Percentiles rank a stretch among this genome's conserved stretches.
These are phyloP conservation scores for Ophiostoma triangulosporum DNA, from an alignment of 2,329 filamentous ascomycete genomes.

Conservation along the genomic window DNA sequence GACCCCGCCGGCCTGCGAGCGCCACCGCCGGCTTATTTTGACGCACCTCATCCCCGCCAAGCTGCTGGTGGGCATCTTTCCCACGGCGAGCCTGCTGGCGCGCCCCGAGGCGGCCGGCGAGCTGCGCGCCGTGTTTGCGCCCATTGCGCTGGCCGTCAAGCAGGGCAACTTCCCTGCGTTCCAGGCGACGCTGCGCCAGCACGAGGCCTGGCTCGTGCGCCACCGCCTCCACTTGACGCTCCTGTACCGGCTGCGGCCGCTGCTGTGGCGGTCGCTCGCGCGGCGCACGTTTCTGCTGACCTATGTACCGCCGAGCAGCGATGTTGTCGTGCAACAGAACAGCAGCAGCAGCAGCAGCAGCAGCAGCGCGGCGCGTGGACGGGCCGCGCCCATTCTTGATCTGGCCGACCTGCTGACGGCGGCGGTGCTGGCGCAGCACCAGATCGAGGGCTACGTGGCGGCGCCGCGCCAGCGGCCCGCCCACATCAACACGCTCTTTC, in stretches of 20 bases:
- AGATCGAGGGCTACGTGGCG: conserved; percentile 43
- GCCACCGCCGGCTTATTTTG: conserved; percentile 67
- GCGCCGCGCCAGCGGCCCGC: conserved; percentile 23
- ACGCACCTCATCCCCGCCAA: conserved; percentile 75
- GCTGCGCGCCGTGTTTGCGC: conserved; percentile 53
- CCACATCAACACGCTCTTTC: conserved; percentile 36
- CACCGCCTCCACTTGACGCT: conserved; percentile 66
- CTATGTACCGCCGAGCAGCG: conserved; percentile 48
- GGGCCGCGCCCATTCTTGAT: conserved; percentile 60
- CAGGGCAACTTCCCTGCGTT: conserved; percentile 59
- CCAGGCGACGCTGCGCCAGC: conserved; percentile 49
- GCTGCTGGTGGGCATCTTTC: conserved; percentile 73
- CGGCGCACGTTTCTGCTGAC: conserved; percentile 66
- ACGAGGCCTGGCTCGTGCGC: conserved; percentile 60
- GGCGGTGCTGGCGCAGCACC: conserved; percentile 51
- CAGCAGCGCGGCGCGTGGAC: conserved; percentile 32
- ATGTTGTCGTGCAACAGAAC: conserved; percentile 6
- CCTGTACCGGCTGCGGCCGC: conserved; percentile 61
- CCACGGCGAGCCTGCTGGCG: conserved; percentile 50
- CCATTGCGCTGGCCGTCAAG: conserved; percentile 58
- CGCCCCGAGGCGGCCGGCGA: conserved; percentile 54
- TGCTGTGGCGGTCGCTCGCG: conserved; percentile 73
- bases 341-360: conserved; percentile 6
- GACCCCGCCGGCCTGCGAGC: conserved; percentile 44
- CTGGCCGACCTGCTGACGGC: conserved; percentile 53